These are phyloP conservation scores for Solanum virginianum DNA, from an alignment of 257 asterid species.

Conservation along the genomic window DNA sequence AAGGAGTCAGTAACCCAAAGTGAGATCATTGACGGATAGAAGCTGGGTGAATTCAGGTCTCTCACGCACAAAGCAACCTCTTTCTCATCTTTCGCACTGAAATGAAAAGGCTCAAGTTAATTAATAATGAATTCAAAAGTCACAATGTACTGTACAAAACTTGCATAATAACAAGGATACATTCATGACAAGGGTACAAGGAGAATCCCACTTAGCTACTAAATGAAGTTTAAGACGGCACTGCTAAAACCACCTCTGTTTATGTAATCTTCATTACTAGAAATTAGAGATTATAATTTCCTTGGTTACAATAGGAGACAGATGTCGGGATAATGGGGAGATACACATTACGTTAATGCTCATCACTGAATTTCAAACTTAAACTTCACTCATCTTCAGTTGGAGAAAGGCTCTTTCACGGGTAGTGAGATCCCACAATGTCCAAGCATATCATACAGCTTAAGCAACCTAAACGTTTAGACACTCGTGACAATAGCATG, in stretches of 20 bases:
- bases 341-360: not conserved
- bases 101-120: not conserved
- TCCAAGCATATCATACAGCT: not conserved
- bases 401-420: not conserved
- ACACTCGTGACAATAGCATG: not conserved
- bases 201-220: not conserved
- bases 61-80: conserved; percentile 77
- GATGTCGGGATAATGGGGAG: not conserved
- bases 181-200: not conserved
- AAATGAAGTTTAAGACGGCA: not conserved
- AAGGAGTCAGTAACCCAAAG: conserved; percentile 82
- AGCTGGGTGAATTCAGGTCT: conserved; percentile 64
- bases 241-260: not conserved
- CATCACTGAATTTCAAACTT: not conserved
- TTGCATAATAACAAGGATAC: not conserved
- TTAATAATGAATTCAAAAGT: not conserved
- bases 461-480: not conserved
- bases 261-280: not conserved
- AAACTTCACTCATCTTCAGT: not conserved
- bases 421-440: not conserved
- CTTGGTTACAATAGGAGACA: not conserved
- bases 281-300: not conserved
- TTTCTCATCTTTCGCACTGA: conserved; percentile 74
- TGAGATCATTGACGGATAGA: conserved; percentile 74
- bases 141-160: not conserved